Conservation (phyloP, 495 filamentous ascomycete species). For the Gamarada debralockiae region DNA sequence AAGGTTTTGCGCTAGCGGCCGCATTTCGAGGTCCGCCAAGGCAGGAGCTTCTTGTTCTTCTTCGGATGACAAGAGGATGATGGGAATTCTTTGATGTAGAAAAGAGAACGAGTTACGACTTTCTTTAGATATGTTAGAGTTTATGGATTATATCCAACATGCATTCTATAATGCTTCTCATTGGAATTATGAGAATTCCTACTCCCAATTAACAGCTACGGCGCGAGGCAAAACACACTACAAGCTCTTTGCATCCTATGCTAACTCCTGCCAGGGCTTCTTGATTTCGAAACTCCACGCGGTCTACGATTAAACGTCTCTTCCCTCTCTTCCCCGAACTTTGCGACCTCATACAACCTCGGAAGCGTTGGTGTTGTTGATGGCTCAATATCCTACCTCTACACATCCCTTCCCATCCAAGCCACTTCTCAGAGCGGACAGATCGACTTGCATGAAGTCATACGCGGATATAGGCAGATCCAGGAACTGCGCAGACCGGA, state of each 20-base stretch:
- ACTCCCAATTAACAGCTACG: conserved; percentile 82
- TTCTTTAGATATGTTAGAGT: conserved; percentile 70
- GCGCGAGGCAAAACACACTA: conserved; percentile 62
- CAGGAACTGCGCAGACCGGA: conserved; percentile 48
- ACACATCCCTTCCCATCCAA: conserved; percentile 71
- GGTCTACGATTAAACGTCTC: conserved; percentile 81
- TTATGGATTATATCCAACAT: conserved; percentile 97
- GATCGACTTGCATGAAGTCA: conserved; percentile 60
- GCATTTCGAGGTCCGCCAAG: background rate
- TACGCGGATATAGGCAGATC: conserved; percentile 66
- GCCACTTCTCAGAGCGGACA: conserved; percentile 49
- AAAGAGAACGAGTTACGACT: background rate
- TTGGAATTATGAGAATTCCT: conserved; percentile 93
- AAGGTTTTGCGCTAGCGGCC: conserved; percentile 16
- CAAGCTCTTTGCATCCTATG: background rate
- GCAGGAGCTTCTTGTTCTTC: background rate
- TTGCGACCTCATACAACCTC: conserved; percentile 86
- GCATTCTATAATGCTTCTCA: conserved; percentile 82
- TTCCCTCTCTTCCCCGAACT: conserved; percentile 85
- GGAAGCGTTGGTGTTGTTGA: conserved; percentile 82
- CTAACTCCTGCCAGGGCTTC: conserved; percentile 53
- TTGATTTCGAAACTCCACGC: conserved; percentile 78
- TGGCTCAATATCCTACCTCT: conserved; percentile 87
- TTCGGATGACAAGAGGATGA: background rate
- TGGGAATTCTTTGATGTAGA: too few relatives aligned